Evolutionary conservation across 2,329 filamentous ascomycete genomes (phyloP), one percentile per base, ranked within the genome.

Genomic region (Penicillium digitatum): DNA sequence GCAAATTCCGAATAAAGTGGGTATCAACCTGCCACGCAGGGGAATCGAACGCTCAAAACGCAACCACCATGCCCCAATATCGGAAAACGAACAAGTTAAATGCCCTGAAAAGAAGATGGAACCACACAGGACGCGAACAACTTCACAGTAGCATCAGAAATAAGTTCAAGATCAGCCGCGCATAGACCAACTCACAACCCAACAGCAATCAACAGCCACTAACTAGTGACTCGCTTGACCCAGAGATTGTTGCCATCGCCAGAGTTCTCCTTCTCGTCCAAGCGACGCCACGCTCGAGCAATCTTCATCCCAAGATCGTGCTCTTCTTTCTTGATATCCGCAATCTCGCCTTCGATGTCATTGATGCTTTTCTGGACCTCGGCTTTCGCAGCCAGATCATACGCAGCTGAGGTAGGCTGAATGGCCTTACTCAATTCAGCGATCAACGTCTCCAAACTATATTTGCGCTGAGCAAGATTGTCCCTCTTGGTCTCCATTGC

Each of bases 251-350:
- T 83, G 65, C 89, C 63, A 54, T 72, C 71, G 31, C 73, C 72
- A 52, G 70, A 71, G 24, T 61, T 62, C 43, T 74, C 70, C 49
- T 87, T 81, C 60, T 86, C 82, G 64, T 92, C 88, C 63, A 85
- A 80, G 45, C 89, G 82, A 76, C 90, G 92, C 74, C 88, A 87
- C 10, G 87, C 86, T 22, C 87, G 78, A 69, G 89, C 84, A 52
- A 94, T 77, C 71, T 86, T 87, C 65, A 94, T 74, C 1, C 89
- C 89, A 39, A 92, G 74, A 53, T 94, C 88, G 66, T 93, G 87
- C 72, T 91, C 87, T 71, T 93, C 86, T 60, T 85, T 81, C 71
- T 84, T 82, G 26, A 94, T 83, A 59, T 91, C 88, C 3, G 86
- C 82, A 34, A 93, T 79, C 69, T 92, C 87, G 48, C 74, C 73